Evolutionary conservation across 164 flowering plant genomes (phyloP).

Genomic region (Akebia trifoliata): DNA sequence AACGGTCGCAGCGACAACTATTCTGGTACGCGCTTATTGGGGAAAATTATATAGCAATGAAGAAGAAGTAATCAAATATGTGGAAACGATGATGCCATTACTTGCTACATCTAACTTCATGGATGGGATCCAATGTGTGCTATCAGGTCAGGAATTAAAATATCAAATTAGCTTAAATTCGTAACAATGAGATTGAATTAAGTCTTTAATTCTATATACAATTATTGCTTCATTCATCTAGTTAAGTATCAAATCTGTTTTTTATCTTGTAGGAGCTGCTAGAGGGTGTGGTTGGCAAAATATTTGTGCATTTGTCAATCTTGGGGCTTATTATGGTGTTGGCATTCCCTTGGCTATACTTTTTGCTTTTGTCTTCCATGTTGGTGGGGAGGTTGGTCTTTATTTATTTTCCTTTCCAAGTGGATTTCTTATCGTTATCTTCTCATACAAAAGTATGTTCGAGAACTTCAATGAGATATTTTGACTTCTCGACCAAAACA

Average conservation of each 20-base stretch:
- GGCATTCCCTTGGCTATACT: constrained; percentile 51
- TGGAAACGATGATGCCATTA: constrained; percentile 43
- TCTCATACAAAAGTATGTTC: neutral
- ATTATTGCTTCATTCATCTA: too few species aligned
- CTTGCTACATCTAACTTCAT: constrained; percentile 50
- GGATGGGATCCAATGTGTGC: constrained; percentile 57
- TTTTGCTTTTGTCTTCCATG: constrained; percentile 43
- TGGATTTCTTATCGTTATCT: neutral
- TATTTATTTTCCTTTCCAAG: neutral
- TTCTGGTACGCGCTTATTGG: constrained; percentile 40
- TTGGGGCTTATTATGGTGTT: constrained; percentile 57
- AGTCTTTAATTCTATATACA: too few species aligned
- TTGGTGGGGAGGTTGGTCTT: constrained; percentile 45
- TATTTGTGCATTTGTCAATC: constrained; percentile 39
- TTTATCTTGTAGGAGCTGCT: constrained; percentile 38
- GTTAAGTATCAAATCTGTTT: neutral
- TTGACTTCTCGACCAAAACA: too few species aligned
- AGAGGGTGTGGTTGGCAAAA: constrained; percentile 82
- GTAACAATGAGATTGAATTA: too few species aligned
- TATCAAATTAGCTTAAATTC: neutral
- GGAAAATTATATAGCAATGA: constrained; percentile 53
- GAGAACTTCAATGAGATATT: too few species aligned
- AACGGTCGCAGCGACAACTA: constrained; percentile 20
- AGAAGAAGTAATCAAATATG: constrained; percentile 42
- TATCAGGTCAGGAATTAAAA: constrained; percentile 42